Evolutionary conservation across 331 rosid genomes (phyloP).

Genomic region (Malus hybrid): DNA sequence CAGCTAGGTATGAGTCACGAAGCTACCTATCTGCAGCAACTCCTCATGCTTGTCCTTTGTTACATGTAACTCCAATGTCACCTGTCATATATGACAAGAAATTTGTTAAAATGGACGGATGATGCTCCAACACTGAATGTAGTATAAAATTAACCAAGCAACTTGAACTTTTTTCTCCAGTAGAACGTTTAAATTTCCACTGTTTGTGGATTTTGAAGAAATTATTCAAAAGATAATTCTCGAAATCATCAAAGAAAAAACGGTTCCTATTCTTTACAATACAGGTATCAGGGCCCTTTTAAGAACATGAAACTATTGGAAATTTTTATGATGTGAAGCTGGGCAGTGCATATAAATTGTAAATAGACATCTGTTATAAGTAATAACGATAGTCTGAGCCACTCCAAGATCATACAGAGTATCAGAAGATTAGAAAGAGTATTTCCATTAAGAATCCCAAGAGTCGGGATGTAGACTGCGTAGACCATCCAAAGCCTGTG

Average conservation of each 20-base stretch:
- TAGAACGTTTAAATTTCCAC: too few species aligned
- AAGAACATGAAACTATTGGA: neutral
- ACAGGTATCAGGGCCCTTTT: neutral
- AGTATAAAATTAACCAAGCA: too few species aligned
- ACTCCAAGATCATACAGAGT: neutral
- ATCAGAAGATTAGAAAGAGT: neutral
- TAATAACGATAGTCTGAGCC: neutral
- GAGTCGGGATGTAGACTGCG: neutral
- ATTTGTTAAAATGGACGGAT: conserved; percentile 1
- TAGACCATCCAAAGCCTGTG: neutral
- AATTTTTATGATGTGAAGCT: neutral
- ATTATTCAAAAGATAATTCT: neutral
- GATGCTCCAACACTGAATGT: neutral
- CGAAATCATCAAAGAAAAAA: neutral
- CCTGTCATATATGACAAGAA: conserved; percentile 28
- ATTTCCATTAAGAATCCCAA: neutral
- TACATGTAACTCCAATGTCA: conserved; percentile 62
- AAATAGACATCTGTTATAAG: neutral
- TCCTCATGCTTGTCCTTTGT: conserved; percentile 55
- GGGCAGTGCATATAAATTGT: too few species aligned
- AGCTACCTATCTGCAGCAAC: conserved; percentile 31
- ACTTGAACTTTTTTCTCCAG: too few species aligned
- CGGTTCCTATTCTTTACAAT: neutral
- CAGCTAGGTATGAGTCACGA: conserved; percentile 32
- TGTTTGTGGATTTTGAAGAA: neutral